Conservation (phyloP, 257 asterid species). For the Ocimum tenuiflorum region DNA sequence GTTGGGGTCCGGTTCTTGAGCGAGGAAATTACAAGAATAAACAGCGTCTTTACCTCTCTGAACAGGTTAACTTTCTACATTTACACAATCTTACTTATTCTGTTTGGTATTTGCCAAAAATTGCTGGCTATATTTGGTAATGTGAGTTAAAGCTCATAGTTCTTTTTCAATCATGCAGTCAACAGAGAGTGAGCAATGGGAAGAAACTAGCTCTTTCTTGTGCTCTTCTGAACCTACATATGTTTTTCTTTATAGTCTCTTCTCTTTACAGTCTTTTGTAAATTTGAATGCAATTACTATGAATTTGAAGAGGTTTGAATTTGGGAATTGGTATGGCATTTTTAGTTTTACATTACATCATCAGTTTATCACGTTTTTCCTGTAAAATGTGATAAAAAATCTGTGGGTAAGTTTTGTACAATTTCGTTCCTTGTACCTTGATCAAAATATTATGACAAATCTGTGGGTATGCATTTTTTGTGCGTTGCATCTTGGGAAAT, state of each 20-base stretch:
- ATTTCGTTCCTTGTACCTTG: not conserved
- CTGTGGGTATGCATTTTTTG: not conserved
- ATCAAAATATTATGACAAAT: no score
- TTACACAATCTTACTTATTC: not conserved
- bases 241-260: not conserved
- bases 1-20: slow-evolving; percentile 94
- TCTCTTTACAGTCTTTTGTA: not conserved
- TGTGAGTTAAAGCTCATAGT: not conserved
- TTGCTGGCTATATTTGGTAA: not conserved
- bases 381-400: not conserved
- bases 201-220: not conserved
- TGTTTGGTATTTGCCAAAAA: not conserved
- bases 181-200: not conserved
- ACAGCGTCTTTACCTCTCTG: slow-evolving; percentile 89
- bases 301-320: not conserved
- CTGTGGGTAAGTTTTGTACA: not conserved
- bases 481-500: not conserved
- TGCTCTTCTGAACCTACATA: not conserved
- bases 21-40: slow-evolving; percentile 50
- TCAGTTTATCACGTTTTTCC: not conserved
- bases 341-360: not conserved
- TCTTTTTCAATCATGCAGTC: not conserved
- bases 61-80: slow-evolving; percentile 44
- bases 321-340: not conserved
- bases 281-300: not conserved